Evolutionary conservation across 805 yeast species (phyloP).

Genomic region (Candida saitoana): DNA sequence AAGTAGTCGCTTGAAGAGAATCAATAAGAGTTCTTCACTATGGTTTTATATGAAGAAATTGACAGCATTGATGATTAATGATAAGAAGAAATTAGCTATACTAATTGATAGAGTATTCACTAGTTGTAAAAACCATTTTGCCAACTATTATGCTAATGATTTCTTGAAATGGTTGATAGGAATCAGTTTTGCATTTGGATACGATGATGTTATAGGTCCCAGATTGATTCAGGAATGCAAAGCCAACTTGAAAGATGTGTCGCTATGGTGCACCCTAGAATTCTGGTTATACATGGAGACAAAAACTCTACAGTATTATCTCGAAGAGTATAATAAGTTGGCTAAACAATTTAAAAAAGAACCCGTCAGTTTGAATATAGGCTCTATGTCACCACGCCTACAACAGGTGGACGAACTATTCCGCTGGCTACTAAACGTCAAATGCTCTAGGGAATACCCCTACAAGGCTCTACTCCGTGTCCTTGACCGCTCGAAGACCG

Average conservation of each 20-base stretch:
- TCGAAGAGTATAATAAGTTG: slow-evolving; percentile 9
- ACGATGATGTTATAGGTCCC: slow-evolving; percentile 1
- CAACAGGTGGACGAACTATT: neutral
- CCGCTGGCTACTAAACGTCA: slow-evolving; percentile 4
- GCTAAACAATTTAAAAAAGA: neutral
- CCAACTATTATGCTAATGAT: slow-evolving; percentile 36
- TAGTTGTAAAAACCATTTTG: slow-evolving; percentile 32
- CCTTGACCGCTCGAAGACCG: neutral
- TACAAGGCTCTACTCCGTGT: neutral
- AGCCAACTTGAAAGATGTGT: slow-evolving; percentile 16
- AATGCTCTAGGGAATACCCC: slow-evolving; percentile 1
- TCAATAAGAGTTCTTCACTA: slow-evolving; percentile 38
- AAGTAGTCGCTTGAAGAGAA: slow-evolving; percentile 24
- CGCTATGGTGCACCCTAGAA: slow-evolving; percentile 20
- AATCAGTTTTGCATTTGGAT: slow-evolving; percentile 8
- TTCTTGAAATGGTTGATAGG: slow-evolving; percentile 28
- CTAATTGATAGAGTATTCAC: slow-evolving; percentile 16
- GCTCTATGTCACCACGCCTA: neutral
- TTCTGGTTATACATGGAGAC: slow-evolving; percentile 1
- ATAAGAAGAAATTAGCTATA: no score
- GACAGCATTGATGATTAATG: slow-evolving; percentile 11
- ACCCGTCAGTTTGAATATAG: neutral
- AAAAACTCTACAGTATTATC: neutral
- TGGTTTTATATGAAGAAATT: slow-evolving; percentile 33
- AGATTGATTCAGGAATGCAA: slow-evolving; percentile 11